Evolutionary conservation across 768 basidiomycete species (phyloP).

Genomic region (Phylloporus scabripes): DNA sequence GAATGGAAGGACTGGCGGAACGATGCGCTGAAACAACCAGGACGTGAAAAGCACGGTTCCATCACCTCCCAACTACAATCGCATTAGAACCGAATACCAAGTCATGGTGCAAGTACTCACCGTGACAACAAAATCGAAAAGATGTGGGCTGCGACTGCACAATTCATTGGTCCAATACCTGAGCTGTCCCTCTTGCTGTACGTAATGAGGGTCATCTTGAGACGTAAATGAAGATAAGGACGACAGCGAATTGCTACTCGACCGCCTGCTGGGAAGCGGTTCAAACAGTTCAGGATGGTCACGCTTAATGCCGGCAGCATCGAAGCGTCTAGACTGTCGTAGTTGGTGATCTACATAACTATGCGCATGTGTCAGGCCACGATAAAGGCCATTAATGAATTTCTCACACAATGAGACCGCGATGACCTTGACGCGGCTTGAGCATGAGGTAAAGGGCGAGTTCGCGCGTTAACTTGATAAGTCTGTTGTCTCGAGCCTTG

Average conservation of each 20-base stretch:
- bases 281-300: constrained; percentile 86
- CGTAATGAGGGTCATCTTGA: constrained; percentile 33
- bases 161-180: constrained; percentile 97
- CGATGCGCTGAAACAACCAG: constrained; percentile 97
- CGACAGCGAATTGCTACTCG: constrained; percentile 58
- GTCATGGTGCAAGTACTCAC: constrained; percentile 42
- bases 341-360: constrained; percentile 96
- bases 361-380: constrained; percentile 13
- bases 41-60: constrained; percentile 98
- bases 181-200: constrained; percentile 76
- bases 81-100: constrained; percentile 9
- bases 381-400: constrained; percentile 12
- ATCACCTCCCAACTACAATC: constrained; percentile 84
- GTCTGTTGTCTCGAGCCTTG: constrained; percentile 93
- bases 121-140: constrained; percentile 97
- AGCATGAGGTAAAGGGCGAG: constrained; percentile 94
- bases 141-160: constrained; percentile 85
- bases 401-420: constrained; percentile 83
- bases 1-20: constrained; percentile 97
- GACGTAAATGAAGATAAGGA: constrained; percentile 44
- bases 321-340: constrained; percentile 83
- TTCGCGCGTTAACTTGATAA: constrained; percentile 92
- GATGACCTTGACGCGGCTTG: constrained; percentile 58
- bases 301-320: constrained; percentile 80
- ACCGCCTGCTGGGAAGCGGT: constrained; percentile 69